Percentiles rank a stretch among this genome's conserved stretches.
Conservation (phyloP, 148 eudicot genomes). For the Bassia scoparia region DNA sequence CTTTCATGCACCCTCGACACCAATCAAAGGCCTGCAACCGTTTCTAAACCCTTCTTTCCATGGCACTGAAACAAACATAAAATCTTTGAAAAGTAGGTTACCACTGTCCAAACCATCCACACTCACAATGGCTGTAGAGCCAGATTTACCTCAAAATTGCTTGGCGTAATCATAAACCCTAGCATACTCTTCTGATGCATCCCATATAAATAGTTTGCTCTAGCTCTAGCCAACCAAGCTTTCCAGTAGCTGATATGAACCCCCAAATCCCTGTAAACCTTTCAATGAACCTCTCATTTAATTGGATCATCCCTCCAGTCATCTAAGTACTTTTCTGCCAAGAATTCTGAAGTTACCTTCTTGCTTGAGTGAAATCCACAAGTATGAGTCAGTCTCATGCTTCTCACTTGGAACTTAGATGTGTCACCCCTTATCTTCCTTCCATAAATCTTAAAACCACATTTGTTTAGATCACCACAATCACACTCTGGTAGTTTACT, state of each 20-base stretch:
- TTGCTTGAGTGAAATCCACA: background rate
- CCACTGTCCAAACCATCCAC: background rate
- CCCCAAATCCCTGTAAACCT: background rate
- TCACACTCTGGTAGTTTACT: background rate
- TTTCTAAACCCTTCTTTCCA: slow-evolving; percentile 10
- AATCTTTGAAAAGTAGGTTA: slow-evolving; percentile 5
- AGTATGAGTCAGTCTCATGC: background rate
- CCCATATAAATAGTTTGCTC: background rate
- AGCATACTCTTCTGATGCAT: background rate
- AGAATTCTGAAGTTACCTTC: background rate
- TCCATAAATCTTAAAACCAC: background rate
- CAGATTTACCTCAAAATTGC: background rate
- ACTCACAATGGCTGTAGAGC: background rate
- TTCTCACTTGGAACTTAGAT: background rate
- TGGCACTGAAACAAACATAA: slow-evolving; percentile 5
- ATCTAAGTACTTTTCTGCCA: background rate
- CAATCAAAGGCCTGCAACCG: slow-evolving; percentile 15
- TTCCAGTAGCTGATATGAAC: background rate
- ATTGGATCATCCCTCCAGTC: background rate
- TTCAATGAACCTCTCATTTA: background rate
- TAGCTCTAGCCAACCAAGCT: background rate
- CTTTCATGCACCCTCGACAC: slow-evolving; percentile 22
- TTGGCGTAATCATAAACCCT: slow-evolving; percentile 8
- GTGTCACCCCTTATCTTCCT: background rate
- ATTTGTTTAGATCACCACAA: background rate